A percentile compares a stretch with the other conserved stretches of the same genome.
phyloP scores from a whole-genome alignment of 1,284 basidiomycete species.

The Tylopilus sp. region DNA sequence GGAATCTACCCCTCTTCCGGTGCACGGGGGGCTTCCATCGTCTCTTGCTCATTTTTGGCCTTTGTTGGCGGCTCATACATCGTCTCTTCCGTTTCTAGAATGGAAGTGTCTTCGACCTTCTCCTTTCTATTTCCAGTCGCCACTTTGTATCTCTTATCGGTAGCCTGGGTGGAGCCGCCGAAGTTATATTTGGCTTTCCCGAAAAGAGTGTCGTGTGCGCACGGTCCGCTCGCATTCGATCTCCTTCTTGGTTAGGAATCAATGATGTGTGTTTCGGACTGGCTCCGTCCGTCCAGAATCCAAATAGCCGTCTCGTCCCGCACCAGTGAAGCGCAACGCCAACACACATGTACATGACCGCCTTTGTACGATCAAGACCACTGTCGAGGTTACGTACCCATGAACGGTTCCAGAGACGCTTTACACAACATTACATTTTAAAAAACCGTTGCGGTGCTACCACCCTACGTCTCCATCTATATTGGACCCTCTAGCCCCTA shows the following conservation, averaged over 20 bases:
- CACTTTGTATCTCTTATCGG: constrained; percentile 12
- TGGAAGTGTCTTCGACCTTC: constrained; percentile 19
- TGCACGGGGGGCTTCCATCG: constrained; percentile 9
- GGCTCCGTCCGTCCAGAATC: not conserved
- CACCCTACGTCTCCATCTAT: constrained; percentile 3
- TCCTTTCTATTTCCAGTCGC: constrained; percentile 17
- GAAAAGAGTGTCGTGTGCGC: constrained; percentile 2
- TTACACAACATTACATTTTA: not conserved
- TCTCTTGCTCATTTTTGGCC: not conserved
- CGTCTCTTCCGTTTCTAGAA: constrained; percentile 13
- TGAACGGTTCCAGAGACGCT: not conserved
- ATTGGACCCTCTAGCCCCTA: not conserved
- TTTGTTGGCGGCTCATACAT: not conserved
- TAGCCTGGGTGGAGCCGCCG: not conserved
- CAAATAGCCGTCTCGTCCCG: not conserved
- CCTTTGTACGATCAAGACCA: not conserved
- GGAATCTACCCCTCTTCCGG: constrained; percentile 9
- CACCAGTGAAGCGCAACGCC: not conserved
- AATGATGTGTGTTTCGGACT: not conserved
- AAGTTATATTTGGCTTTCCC: constrained; percentile 7
- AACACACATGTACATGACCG: not conserved
- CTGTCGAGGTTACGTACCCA: constrained; percentile 13
- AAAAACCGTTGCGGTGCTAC: constrained; percentile 7
- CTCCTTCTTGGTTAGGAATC: not conserved
- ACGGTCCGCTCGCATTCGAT: too few species aligned